These are phyloP conservation scores for Nigrospora oryzae DNA, from an alignment of 2,329 filamentous ascomycete genomes.

Conservation along the genomic window DNA sequence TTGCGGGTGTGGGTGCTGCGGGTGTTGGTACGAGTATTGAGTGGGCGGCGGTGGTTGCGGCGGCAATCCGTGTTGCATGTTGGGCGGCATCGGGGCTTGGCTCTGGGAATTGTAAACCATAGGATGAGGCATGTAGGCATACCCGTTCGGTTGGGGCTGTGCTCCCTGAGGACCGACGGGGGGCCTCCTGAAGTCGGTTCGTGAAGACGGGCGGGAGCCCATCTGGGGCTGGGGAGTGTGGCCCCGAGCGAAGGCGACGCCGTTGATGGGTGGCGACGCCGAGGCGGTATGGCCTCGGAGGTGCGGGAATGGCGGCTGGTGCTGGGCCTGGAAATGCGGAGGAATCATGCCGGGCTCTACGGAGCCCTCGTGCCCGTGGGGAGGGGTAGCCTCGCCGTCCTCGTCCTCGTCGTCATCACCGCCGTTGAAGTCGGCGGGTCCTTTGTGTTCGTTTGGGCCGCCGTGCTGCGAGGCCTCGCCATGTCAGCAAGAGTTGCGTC, in stretches of 20 bases:
- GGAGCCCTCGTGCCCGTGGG: conserved; percentile 49
- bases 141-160: conserved; percentile 58
- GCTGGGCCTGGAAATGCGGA: conserved; percentile 61
- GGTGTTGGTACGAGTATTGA: conserved; percentile 22
- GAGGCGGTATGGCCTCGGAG: conserved; percentile 77
- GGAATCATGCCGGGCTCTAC: conserved; percentile 55
- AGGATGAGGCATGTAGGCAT: conserved; percentile 77
- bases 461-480: conserved; percentile 58
- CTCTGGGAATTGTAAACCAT: conserved; percentile 71
- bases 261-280: conserved; percentile 83
- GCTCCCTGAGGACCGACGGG: conserved; percentile 54
- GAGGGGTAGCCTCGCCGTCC: conserved; percentile 65
- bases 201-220: conserved; percentile 68
- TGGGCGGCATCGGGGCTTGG: conserved; percentile 20
- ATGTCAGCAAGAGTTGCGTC: not conserved
- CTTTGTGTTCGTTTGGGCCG: conserved; percentile 91
- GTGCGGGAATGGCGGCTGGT: conserved; percentile 65
- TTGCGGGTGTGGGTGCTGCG: conserved; percentile 20
- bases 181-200: conserved; percentile 73
- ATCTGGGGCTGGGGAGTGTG: conserved; percentile 75
- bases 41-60: conserved; percentile 19
- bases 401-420: conserved; percentile 81
- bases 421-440: conserved; percentile 83
- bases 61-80: conserved; percentile 31
- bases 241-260: conserved; percentile 62